phyloP scores from a whole-genome alignment of 768 basidiomycete species.

The Punctularia strigosozonata region DNA sequence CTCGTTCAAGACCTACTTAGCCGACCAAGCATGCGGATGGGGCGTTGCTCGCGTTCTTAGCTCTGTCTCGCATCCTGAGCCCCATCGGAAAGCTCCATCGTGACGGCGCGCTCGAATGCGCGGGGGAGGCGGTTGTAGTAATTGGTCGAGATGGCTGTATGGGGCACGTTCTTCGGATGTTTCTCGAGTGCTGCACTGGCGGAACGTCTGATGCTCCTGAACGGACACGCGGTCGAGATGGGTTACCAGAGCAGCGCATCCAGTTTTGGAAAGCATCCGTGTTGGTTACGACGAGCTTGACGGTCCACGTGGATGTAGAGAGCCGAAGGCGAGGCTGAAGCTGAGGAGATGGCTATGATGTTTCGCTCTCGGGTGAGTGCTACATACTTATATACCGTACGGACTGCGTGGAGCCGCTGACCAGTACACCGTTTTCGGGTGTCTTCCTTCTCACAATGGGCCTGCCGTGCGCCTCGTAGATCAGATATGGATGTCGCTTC shows the following conservation, averaged over 20 bases:
- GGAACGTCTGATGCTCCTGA: constrained; percentile 53
- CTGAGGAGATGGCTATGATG: constrained; percentile 86
- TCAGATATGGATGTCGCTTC: constrained; percentile 53
- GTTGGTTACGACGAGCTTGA: constrained; percentile 37
- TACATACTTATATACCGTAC: too few relatives aligned
- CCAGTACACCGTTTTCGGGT: too few relatives aligned
- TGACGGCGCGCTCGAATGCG: too few relatives aligned
- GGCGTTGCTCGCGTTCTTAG: constrained; percentile 61
- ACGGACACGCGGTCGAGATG: constrained; percentile 38
- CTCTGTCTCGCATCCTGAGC: constrained; percentile 50
- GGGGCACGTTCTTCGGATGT: constrained; percentile 73
- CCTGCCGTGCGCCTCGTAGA: constrained; percentile 66
- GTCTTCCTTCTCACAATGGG: constrained; percentile 81
- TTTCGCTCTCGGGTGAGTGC: too few relatives aligned
- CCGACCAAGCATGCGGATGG: constrained; percentile 89
- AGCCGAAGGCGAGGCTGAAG: constrained; percentile 45
- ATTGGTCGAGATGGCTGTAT: constrained; percentile 45
- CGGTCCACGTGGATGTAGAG: constrained; percentile 26
- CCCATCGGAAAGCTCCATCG: too few relatives aligned
- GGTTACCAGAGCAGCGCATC: constrained; percentile 42
- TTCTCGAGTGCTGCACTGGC: constrained; percentile 79
- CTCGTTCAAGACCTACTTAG: constrained; percentile 72
- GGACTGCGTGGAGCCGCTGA: too few relatives aligned
- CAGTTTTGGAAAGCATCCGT: constrained; percentile 49
- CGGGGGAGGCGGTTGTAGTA: constrained; percentile 37